Base-by-base conservation (phyloP, 208 protist species). In the Angomonas deanei region DNA sequence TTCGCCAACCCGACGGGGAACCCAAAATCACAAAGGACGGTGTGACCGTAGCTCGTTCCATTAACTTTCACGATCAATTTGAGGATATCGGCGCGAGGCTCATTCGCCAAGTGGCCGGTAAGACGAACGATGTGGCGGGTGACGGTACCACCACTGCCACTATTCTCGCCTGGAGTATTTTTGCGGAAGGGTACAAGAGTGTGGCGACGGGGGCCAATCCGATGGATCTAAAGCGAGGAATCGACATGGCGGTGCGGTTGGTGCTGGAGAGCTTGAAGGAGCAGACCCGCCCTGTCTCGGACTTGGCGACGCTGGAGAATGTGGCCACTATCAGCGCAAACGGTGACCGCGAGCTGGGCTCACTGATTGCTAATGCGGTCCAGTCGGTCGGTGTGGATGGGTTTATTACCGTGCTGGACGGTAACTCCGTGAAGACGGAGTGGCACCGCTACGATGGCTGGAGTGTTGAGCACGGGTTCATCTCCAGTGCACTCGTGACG, bases 11-110 rank as follows among this genome's bases (percentile, higher is more conserved):
- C 48, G 99, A 97, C 74, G 97, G 97, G 55, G 64, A 84, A 19
- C 98, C 98, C 46, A 98, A 99, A 70, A 99, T 99, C 81, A 99
- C 99, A 31, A 99, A 99, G 91, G 98, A 99, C 68, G 99, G 99
- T 81, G 98, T 99, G 39, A 99, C 98, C 24, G 99, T 99, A n/a
- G 99, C 98, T 13, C 98, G 98, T 73, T 68, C 90, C 39, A 97
- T 99, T 63, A 97, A 99, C 68, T 99, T 99, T 66, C 75, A 92
- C 72, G 97, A 99, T 81, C 86, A 72, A 56, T 97, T 91, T 48
- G 86, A 99, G 78, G 99, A 99, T 92, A 86, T 99, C 70, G 99
- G 98, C 73, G 98, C 98, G 0, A 94, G 98, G 82, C 90, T 99
- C 24, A 93, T 99, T 49, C 79, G 83, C 30, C 78, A 96, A 64